Percentiles rank a stretch among this genome's conserved stretches.
These are phyloP conservation scores for Straminergon stramineum DNA, from an alignment of 225 moss, liverwort and hornwort species.

Conservation along the genomic window DNA sequence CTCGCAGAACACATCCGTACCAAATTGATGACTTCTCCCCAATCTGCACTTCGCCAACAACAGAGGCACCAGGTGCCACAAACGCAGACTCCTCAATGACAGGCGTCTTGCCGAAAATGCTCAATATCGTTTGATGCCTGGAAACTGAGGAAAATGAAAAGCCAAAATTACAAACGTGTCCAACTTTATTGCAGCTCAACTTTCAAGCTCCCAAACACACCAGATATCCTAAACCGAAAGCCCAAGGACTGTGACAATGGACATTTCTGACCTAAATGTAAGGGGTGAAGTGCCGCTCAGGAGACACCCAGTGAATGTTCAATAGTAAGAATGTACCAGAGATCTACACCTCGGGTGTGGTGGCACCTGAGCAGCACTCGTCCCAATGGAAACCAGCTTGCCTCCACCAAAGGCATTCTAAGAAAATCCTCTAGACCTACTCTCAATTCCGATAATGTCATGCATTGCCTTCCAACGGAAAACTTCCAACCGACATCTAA, in stretches of 20 bases:
- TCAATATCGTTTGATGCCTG: slow-evolving; percentile 65
- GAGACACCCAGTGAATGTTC: background rate
- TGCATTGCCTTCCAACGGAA: background rate
- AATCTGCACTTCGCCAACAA: slow-evolving; percentile 81
- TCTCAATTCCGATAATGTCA: background rate
- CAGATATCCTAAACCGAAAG: background rate
- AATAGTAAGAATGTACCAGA: background rate
- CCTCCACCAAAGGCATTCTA: background rate
- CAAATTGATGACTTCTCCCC: slow-evolving; percentile 82
- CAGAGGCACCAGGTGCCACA: slow-evolving; percentile 80
- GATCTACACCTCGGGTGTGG: background rate
- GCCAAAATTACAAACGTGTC: background rate
- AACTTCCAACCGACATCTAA: background rate
- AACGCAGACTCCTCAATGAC: slow-evolving; percentile 55
- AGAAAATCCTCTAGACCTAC: background rate
- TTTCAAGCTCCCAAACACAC: background rate
- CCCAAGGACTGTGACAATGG: background rate
- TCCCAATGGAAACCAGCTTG: background rate
- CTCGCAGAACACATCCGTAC: slow-evolving; percentile 82
- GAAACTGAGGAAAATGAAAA: slow-evolving; percentile 33
- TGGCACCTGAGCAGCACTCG: background rate
- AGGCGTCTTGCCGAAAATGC: slow-evolving; percentile 30
- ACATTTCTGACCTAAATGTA: background rate
- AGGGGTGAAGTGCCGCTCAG: background rate
- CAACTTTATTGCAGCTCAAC: background rate